A percentile compares a stretch with the other conserved stretches of the same genome.
phyloP scores from a whole-genome alignment of 2,329 filamentous ascomycete species.

The Grosmannia clavigera region DNA sequence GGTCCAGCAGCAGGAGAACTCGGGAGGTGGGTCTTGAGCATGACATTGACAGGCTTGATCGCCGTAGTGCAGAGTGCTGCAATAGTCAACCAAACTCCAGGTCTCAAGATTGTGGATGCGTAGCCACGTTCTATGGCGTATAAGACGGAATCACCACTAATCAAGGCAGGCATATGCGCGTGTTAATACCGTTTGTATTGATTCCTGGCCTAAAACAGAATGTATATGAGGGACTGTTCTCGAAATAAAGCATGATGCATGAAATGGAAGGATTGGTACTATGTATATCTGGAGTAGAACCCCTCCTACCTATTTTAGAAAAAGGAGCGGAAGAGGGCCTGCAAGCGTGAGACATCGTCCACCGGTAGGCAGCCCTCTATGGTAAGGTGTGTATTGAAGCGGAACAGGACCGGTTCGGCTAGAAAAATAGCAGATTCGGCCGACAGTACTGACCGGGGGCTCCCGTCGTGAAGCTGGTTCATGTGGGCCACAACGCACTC shows the following conservation, averaged over 20 bases:
- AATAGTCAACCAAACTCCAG: background rate
- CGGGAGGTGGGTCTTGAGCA: background rate
- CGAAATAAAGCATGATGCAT: background rate
- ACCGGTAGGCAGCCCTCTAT: conserved; percentile 11
- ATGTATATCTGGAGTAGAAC: background rate
- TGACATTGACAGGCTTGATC: background rate
- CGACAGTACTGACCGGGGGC: background rate
- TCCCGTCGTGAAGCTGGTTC: background rate
- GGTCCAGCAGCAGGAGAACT: background rate
- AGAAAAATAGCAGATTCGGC: conserved; percentile 14
- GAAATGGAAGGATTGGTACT: background rate
- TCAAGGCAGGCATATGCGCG: background rate
- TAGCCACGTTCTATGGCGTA: background rate
- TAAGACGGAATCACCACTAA: background rate
- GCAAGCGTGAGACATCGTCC: background rate
- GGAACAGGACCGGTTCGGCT: conserved; percentile 12
- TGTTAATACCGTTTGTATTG: background rate
- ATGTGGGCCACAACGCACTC: background rate
- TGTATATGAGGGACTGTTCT: background rate
- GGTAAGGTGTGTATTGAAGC: conserved; percentile 12
- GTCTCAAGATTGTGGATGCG: background rate
- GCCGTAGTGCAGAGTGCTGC: background rate
- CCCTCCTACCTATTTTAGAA: background rate
- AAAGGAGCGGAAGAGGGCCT: background rate
- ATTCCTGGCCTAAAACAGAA: background rate